Evolutionary conservation across 345 rosid genomes (phyloP), one percentile per base, ranked within the genome.

Genomic region (Salix dunnii): DNA sequence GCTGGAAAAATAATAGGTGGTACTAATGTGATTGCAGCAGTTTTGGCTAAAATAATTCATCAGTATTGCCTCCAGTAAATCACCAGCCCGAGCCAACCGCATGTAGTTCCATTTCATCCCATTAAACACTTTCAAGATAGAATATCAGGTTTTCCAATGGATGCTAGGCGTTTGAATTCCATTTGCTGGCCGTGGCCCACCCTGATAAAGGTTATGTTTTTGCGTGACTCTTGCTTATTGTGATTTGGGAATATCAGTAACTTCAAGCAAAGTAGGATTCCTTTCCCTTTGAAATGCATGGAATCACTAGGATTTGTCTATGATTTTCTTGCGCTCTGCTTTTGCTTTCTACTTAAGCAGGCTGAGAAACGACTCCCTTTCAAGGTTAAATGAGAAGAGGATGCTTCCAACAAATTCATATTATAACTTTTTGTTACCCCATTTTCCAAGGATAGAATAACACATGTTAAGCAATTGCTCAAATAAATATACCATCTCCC

Each of bases 211-310:
- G 36, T 16, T n/a, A 49, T 38, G 70, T 36, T 63, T 35, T 67
- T 7, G 36, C 7, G 43, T 75, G 61, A 70, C 9, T 30, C 61
- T 9, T 46, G 64, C 28, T 64, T 14, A 35, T 27, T 12, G 51
- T 40, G 38, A 42, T 61, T 42, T 43, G 73, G 67, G 81, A 72
- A 72, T 72, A 55, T 66, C 31, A 28, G 76, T 72, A 66, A 67
- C 58, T 51, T 53, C 25, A 78, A 78, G 81, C 76, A 77, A 77
- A 31, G 80, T 63, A 77, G 49, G 48, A 55, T 73, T 25, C 75
- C 53, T 46, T 70, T 61, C 60, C 67, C 28, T 60, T 60, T 73
- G 75, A 14, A 0, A 60, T 72, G 67, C 67, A 55, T 40, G 70
- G 70, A 20, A 75, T 31, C 55, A 35, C 25, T 67, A 31, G 23